Conservation (phyloP, 768 basidiomycete genomes). For the Suillus subalutaceus region DNA sequence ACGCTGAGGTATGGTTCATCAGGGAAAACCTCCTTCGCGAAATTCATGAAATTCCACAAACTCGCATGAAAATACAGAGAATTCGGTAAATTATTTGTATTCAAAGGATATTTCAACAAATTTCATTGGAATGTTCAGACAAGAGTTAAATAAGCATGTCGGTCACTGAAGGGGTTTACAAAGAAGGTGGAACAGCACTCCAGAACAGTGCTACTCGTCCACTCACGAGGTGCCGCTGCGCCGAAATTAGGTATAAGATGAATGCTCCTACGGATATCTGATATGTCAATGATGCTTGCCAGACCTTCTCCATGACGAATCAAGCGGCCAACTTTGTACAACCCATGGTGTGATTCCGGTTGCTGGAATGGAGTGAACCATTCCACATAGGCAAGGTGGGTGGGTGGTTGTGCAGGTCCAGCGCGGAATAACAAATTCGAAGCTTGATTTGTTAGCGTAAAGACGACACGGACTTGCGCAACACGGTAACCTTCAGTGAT, state of each 20-base stretch:
- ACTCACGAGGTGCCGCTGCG: constrained; percentile 26
- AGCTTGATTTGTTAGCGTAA: neutral
- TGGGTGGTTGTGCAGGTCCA: constrained; percentile 8
- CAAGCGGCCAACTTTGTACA: neutral
- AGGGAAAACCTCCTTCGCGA: too few species aligned
- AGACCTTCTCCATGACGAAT: neutral
- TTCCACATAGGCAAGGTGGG: constrained; percentile 33
- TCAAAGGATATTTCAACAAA: too few species aligned
- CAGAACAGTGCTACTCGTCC: constrained; percentile 36
- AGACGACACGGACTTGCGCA: neutral
- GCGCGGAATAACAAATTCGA: neutral
- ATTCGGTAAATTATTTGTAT: too few species aligned
- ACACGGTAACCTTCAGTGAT: neutral
- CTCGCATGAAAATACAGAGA: too few species aligned
- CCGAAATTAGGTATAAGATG: constrained; percentile 40
- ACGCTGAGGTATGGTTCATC: too few species aligned
- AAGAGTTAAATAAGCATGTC: constrained; percentile 28
- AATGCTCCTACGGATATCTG: constrained; percentile 25
- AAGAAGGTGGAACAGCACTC: constrained; percentile 33
- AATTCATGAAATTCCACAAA: too few species aligned
- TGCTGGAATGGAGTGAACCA: constrained; percentile 29
- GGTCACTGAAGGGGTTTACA: constrained; percentile 34
- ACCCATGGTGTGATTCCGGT: neutral
- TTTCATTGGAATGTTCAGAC: neutral
- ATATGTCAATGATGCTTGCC: constrained; percentile 18